Conservation (phyloP, 169 alveolate genomes). For the Eimeria sp. region DNA sequence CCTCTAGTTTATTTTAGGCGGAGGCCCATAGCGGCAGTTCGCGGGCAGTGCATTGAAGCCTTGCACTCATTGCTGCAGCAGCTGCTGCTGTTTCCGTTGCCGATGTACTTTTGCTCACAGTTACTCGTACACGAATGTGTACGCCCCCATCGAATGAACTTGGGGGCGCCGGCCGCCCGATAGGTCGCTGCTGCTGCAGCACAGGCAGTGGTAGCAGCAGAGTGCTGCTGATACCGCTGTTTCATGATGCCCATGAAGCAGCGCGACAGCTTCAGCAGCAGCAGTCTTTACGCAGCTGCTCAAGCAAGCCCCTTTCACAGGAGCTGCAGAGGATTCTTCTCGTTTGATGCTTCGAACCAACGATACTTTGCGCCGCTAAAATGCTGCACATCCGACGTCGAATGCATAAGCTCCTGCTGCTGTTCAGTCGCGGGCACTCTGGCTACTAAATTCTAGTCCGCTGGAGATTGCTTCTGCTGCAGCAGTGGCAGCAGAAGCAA, state of each 20-base stretch:
- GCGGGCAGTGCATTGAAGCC: neutral
- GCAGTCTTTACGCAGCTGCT: slow-evolving; percentile 2
- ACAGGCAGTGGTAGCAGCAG: neutral
- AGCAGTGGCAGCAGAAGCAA: neutral
- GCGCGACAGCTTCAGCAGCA: neutral
- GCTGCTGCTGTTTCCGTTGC: too few species aligned
- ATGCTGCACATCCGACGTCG: neutral
- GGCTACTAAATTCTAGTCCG: neutral
- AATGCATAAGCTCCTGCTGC: neutral
- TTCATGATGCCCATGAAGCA: neutral
- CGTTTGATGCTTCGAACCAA: neutral
- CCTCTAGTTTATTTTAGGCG: neutral
- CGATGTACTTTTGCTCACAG: slow-evolving; percentile 2
- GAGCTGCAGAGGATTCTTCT: neutral
- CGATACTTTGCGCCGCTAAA: neutral
- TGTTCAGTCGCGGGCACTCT: neutral
- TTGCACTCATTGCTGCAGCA: too few species aligned
- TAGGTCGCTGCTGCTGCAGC: slow-evolving; percentile 14
- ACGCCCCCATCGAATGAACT: slow-evolving; percentile 24
- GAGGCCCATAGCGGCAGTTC: too few species aligned
- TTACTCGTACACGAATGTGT: slow-evolving; percentile 46
- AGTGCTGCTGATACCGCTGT: neutral
- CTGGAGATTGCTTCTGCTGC: neutral
- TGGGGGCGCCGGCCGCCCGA: neutral
- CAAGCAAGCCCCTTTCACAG: neutral